Evolutionary conservation across 148 eudicot genomes (phyloP).

Genomic region (Silene latifolia): DNA sequence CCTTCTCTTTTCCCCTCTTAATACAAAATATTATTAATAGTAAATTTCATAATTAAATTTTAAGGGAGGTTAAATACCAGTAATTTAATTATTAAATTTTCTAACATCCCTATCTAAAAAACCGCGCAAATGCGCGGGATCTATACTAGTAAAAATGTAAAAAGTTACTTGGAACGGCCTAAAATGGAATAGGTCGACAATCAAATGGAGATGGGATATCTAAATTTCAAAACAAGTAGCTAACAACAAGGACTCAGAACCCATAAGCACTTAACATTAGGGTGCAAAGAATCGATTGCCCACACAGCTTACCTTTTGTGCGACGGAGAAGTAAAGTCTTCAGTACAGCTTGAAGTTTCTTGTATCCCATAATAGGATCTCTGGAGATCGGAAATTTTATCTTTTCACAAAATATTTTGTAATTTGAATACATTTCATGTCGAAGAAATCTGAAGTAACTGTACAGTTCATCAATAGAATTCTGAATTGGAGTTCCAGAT

Average conservation of each 20-base stretch:
- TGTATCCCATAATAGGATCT: conserved; percentile 75
- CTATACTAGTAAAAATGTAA: background rate
- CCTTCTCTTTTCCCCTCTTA: too few species aligned
- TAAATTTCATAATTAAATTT: too few species aligned
- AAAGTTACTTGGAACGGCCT: background rate
- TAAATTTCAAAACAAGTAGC: conserved; percentile 1
- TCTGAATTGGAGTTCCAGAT: conserved; percentile 98
- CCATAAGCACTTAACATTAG: background rate
- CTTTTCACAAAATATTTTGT: conserved; percentile 52
- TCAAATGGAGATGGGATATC: background rate
- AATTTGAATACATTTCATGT: conserved; percentile 72
- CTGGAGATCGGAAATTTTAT: conserved; percentile 73
- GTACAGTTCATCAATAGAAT: conserved; percentile 85
- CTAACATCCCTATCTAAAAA: too few species aligned
- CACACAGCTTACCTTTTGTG: conserved; percentile 69
- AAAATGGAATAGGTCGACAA: background rate
- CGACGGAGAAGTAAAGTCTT: conserved; percentile 88
- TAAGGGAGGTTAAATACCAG: too few species aligned
- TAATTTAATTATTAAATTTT: too few species aligned
- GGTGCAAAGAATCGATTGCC: background rate
- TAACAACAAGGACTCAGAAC: background rate
- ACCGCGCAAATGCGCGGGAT: too few species aligned
- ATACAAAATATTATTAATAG: too few species aligned
- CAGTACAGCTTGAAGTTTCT: conserved; percentile 87
- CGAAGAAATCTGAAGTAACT: conserved; percentile 92